Base-by-base conservation (phyloP, 208 protist species). In the Acanthamoeba castellanii region DNA sequence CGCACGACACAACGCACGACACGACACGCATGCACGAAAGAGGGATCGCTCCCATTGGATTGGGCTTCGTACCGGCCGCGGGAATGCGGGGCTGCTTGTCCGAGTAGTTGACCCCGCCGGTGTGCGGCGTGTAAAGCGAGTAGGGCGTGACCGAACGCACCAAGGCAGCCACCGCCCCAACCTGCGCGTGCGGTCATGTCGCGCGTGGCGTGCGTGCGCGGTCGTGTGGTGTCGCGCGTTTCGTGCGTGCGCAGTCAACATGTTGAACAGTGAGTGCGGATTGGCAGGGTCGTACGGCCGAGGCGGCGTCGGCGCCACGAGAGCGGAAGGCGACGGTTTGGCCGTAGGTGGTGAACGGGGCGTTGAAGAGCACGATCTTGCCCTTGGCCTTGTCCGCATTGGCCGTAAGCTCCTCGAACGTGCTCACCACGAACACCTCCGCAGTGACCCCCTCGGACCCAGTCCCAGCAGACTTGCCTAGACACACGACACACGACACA, bases 331-430 rank as follows among this genome's bases (percentile, higher is more conserved):
- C 68, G 6, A 92, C 87, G 3, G 87, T 92, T 27, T 92, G 37
- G n/a, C 57, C 59, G 72, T 92, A 92, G 47, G n/a, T 76, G 25
- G 32, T 45, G 47, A 92, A 92, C 16, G 87, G 87, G 6, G 47
- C 87, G 72, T 92, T 92, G 68, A 92, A 92, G 52, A 92, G 27
- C 6, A 92, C 57, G 34, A 92, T 92, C 45, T 92, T 92, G 18
- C 87, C 87, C 45, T 47, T 25, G 78, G 78, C 78, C 52, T 87
- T 87, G 27, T 37, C 30, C 27, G 78, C 78, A 16, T 87, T 87
- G 78, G 78, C 78, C 25, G 3, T 37, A 1, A 87, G 27, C 50
- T 87, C 78, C 18, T 57, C 78, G 78, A 87, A 87, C 18, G 78
- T 52, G 52, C 78, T 87, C 78, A 87, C 78, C 78, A 81, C 87